Evolutionary conservation across 2,329 filamentous ascomycete species (phyloP).

Genomic region (Eurotiales sp.): DNA sequence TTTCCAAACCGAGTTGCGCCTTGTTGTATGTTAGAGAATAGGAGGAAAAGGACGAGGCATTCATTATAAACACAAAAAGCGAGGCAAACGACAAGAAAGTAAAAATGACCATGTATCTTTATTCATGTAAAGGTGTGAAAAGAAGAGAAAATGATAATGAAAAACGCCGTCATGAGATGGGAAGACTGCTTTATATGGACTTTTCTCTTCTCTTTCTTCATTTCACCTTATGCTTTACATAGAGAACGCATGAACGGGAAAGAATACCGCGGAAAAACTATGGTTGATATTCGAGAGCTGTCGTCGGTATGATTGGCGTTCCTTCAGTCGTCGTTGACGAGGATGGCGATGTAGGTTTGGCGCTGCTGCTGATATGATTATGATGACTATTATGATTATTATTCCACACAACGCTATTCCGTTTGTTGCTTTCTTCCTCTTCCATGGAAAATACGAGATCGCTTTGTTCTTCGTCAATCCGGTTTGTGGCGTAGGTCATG

Average conservation of each 20-base stretch:
- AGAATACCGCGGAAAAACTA: neutral
- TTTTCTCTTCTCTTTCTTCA: neutral
- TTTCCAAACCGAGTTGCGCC: conserved; percentile 3
- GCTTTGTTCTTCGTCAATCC: conserved; percentile 48
- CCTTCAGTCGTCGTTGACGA: neutral
- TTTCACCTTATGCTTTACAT: neutral
- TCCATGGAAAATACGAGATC: conserved; percentile 50
- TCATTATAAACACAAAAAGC: conserved; percentile 3
- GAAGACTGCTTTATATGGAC: neutral
- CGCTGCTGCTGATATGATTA: neutral
- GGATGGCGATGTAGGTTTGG: neutral
- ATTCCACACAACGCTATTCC: conserved; percentile 34
- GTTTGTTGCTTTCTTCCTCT: conserved; percentile 39
- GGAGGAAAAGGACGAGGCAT: neutral
- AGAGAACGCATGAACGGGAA: neutral
- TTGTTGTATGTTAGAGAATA: too few species aligned
- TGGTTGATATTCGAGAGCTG: conserved; percentile 1
- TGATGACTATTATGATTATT: conserved; percentile 16
- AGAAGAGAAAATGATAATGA: neutral
- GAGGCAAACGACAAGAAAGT: neutral
- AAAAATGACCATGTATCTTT: neutral
- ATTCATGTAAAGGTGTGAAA: neutral
- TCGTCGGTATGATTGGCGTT: neutral
- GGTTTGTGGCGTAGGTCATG: conserved; percentile 34
- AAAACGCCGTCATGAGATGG: conserved; percentile 1